These are phyloP conservation scores for Wickerhamomyces xylosicus DNA, from an alignment of 805 yeast genomes.

Conservation along the genomic window DNA sequence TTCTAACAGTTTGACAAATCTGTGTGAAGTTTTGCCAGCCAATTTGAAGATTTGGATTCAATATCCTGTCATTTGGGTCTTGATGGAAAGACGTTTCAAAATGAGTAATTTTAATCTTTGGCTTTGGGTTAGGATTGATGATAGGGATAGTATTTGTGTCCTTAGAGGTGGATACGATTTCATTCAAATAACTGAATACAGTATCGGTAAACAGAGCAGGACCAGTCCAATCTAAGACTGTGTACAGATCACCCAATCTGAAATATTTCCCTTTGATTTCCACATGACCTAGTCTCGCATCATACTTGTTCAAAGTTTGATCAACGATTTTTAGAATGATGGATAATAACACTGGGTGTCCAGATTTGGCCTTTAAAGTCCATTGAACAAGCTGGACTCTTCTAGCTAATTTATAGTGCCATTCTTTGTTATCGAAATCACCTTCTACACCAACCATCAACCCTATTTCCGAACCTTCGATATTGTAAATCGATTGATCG, in stretches of 20 bases:
- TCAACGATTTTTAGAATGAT: conserved; percentile 44
- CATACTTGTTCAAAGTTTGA: conserved; percentile 33
- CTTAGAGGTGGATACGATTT: conserved; percentile 15
- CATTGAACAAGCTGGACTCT: conserved; percentile 56
- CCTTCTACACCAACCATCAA: conserved; percentile 45
- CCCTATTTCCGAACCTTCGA: conserved; percentile 25
- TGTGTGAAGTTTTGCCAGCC: conserved; percentile 16
- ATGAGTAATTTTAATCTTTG: conserved; percentile 5
- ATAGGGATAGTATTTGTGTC: background rate
- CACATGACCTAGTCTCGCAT: conserved; percentile 16
- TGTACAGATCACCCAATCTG: conserved; percentile 49
- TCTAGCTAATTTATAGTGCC: conserved; percentile 42
- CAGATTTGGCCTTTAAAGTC: conserved; percentile 48
- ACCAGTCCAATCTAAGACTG: conserved; percentile 48
- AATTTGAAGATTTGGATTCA: conserved; percentile 1
- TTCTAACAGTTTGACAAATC: conserved; percentile 7
- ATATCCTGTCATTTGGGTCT: conserved; percentile 7
- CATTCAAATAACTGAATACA: conserved; percentile 34
- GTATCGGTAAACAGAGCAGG: conserved; percentile 41
- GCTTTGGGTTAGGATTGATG: conserved; percentile 27
- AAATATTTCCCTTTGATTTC: conserved; percentile 23
- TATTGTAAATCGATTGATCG: conserved; percentile 32
- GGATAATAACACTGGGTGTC: conserved; percentile 54
- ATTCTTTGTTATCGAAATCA: conserved; percentile 40
- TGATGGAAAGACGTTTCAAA: conserved; percentile 8